phyloP scores from a whole-genome alignment of 371 early-diverging fungal species.

The Capillidium heterosporum region DNA sequence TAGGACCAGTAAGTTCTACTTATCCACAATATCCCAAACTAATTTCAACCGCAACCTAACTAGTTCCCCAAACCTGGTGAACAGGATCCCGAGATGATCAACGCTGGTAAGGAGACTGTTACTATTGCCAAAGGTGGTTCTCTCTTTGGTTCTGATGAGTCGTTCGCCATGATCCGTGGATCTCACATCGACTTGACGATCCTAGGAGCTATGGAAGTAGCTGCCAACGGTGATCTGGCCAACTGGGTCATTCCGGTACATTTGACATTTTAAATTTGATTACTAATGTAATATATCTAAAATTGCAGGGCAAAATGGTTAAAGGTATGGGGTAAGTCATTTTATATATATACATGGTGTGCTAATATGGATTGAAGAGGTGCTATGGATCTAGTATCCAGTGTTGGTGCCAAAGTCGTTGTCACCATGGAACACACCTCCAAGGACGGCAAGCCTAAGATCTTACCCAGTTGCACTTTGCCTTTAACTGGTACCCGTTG shows the following conservation, averaged over 20 bases:
- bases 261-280: not conserved
- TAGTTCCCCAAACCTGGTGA: constrained; percentile 31
- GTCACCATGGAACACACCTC: constrained; percentile 55
- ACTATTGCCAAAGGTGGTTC: constrained; percentile 33
- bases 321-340: constrained; percentile 37
- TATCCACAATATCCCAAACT: no score
- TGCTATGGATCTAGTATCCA: constrained; percentile 47
- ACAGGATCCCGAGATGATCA: constrained; percentile 46
- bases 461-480: constrained; percentile 31
- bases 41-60: no score
- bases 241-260: constrained; percentile 43
- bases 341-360: not conserved
- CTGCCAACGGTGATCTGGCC: constrained; percentile 38
- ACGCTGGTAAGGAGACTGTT: constrained; percentile 50
- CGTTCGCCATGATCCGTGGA: constrained; percentile 49
- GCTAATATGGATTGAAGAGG: constrained; percentile 13
- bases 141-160: constrained; percentile 34
- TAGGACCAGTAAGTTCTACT: constrained; percentile 22
- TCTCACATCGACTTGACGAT: constrained; percentile 40
- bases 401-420: constrained; percentile 32
- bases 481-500: constrained; percentile 45
- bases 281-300: not conserved
- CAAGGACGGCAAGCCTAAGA: constrained; percentile 41
- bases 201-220: constrained; percentile 45
- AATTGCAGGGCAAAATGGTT: constrained; percentile 34